Evolutionary conservation across 2,329 filamentous ascomycete species (phyloP), one percentile per base, ranked within the genome.

Genomic region (Bipolaris bicolor): DNA sequence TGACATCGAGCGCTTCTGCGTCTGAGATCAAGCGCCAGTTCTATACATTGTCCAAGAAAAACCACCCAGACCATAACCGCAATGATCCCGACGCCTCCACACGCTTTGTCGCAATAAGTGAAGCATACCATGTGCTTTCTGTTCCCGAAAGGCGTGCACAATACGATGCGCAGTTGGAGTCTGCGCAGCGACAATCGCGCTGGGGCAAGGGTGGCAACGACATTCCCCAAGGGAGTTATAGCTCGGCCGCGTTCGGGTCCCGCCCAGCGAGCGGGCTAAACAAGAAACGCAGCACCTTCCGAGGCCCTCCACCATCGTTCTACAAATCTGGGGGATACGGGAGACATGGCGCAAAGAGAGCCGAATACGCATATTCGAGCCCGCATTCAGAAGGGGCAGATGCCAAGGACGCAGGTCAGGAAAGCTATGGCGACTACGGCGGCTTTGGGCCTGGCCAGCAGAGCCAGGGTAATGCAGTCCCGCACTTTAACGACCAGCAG

Each of bases 11-110:
- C 62, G 93, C 94, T 39, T 86, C 90, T 15, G 79, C 85, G 1
- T 80, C 82, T 7, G 91, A 97, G 51, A 93, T 98, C 60, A 98
- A 98, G 78, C 94, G 90, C 89, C 79, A 86, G 74, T 99, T 97
- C 85, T 98, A 97, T 83, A 79, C 84, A 60, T 90, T 98, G 75
- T 97, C 92, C 72, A 96, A 97, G 79, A 80, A 84, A 52, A 89
- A 97, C 83, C 95, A 99, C 78, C 95, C 95, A 1, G 95, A 99
- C 82, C 87, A 88, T 74, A 96, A 98, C 82, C 91, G 84, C 58
- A 73, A 84, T 66, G 89, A 97, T 77, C 89, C 90, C 4, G 74
- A 79, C 57, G 90, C 93, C 61, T 82, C 88, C 3, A 80, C 85
- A 56, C 90, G 88, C 73, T 99, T 97, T 82, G 87, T 92, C 76